Conservation (phyloP, 352 stramenopile genomes). For the Phytophthora idaei region DNA sequence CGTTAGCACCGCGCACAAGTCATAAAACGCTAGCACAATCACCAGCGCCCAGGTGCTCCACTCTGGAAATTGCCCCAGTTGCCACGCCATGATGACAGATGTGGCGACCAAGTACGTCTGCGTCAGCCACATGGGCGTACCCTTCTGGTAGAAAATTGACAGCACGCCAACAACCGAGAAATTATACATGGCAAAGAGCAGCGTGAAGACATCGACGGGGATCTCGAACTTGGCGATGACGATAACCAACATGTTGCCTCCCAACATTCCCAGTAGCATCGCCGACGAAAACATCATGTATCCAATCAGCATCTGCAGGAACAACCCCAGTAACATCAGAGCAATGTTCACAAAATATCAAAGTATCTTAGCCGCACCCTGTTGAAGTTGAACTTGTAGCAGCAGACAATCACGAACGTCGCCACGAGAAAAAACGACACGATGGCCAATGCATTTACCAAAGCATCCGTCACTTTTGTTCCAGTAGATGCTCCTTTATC, state of each 20-base stretch:
- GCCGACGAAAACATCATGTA: slow-evolving; percentile 93
- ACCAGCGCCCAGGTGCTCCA: slow-evolving; percentile 93
- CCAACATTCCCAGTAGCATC: slow-evolving; percentile 85
- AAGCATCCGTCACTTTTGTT: slow-evolving; percentile 73
- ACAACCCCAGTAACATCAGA: slow-evolving; percentile 1
- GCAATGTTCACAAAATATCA: not conserved
- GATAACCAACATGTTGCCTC: slow-evolving; percentile 86
- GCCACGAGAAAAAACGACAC: slow-evolving; percentile 89
- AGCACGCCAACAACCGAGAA: slow-evolving; percentile 91
- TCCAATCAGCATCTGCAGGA: slow-evolving; percentile 69
- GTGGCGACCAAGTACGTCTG: slow-evolving; percentile 96
- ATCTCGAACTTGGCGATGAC: slow-evolving; percentile 65
- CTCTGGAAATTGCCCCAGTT: slow-evolving; percentile 96
- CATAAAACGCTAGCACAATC: slow-evolving; percentile 97
- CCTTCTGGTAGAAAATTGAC: slow-evolving; percentile 92
- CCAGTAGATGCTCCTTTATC: slow-evolving; percentile 57
- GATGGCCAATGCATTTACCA: slow-evolving; percentile 91
- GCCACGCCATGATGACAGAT: slow-evolving; percentile 98
- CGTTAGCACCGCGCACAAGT: slow-evolving; percentile 99
- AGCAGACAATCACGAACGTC: slow-evolving; percentile 91
- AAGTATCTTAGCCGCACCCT: slow-evolving; percentile 41
- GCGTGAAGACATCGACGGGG: slow-evolving; percentile 63
- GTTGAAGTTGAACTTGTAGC: slow-evolving; percentile 92
- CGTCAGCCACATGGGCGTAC: slow-evolving; percentile 80
- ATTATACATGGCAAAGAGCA: slow-evolving; percentile 91